phyloP scores from a whole-genome alignment of 179 eudicot genomes.

The Corrigiola litoralis region DNA sequence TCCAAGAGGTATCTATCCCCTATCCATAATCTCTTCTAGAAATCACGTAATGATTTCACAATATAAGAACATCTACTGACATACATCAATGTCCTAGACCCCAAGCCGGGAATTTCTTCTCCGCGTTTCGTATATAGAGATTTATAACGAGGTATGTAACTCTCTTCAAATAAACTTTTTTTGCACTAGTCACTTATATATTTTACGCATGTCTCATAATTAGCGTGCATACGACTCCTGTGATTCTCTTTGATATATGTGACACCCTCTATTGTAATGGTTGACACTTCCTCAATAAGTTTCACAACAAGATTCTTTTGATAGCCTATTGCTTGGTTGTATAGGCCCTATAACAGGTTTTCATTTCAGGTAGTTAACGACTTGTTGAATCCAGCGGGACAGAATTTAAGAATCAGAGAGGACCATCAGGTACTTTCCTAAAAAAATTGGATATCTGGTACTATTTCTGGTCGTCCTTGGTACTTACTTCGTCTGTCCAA shows the following conservation, averaged over 20 bases:
- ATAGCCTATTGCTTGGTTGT: neutral
- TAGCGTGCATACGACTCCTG: too few relatives aligned
- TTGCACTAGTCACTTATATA: neutral
- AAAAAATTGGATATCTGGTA: constrained; percentile 5
- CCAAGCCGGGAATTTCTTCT: constrained; percentile 97
- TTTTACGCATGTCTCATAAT: neutral
- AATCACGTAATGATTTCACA: neutral
- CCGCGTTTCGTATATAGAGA: constrained; percentile 93
- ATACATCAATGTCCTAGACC: constrained; percentile 49
- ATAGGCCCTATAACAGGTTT: constrained; percentile 5
- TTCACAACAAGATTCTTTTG: neutral
- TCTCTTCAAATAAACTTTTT: neutral
- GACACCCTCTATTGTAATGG: too few relatives aligned
- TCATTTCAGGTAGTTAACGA: constrained; percentile 89
- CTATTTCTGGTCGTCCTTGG: constrained; percentile 2
- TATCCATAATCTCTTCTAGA: neutral
- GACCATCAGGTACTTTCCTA: constrained; percentile 67
- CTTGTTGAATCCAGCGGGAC: constrained; percentile 97
- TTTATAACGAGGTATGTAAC: constrained; percentile 80
- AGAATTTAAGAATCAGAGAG: constrained; percentile 91
- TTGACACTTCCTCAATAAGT: neutral
- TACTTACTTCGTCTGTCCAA: neutral
- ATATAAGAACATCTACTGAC: constrained; percentile 17
- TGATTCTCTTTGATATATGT: too few relatives aligned
- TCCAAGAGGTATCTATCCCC: constrained; percentile 72